Conservation (phyloP, 1,284 basidiomycete species). For the Volvariella volvacea region DNA sequence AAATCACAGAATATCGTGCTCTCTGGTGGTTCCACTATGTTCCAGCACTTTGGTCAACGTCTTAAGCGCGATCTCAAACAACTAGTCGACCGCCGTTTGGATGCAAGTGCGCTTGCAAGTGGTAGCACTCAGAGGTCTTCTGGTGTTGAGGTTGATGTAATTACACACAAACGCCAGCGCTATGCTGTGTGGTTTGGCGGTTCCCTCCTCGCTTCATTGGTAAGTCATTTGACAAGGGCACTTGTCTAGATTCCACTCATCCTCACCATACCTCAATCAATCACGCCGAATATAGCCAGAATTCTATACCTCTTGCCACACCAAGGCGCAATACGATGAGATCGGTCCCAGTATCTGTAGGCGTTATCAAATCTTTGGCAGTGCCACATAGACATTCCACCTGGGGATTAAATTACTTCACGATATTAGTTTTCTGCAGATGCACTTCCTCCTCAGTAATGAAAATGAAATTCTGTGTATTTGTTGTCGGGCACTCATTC, state of each 20-base stretch:
- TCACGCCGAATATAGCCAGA: conserved; percentile 58
- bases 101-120: conserved; percentile 69
- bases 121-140: conserved; percentile 83
- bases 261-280: conserved; percentile 6
- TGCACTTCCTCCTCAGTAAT: too few species aligned
- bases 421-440: too few species aligned
- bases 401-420: not conserved
- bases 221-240: conserved; percentile 44
- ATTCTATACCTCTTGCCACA: conserved; percentile 97
- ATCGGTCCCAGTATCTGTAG: conserved; percentile 94
- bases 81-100: conserved; percentile 87
- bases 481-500: too few species aligned
- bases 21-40: conserved; percentile 96
- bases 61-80: conserved; percentile 94
- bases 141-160: conserved; percentile 95
- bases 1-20: conserved; percentile 79
- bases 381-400: conserved; percentile 53
- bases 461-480: too few species aligned
- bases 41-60: conserved; percentile 94
- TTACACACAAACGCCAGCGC: conserved; percentile 97
- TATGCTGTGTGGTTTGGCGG: conserved; percentile 99
- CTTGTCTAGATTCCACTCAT: too few species aligned
- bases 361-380: conserved; percentile 92
- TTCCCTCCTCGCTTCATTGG: conserved; percentile 85
- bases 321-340: conserved; percentile 96